These are phyloP conservation scores for Xylaria palmicola DNA, from an alignment of 495 filamentous ascomycete species.

Conservation along the genomic window DNA sequence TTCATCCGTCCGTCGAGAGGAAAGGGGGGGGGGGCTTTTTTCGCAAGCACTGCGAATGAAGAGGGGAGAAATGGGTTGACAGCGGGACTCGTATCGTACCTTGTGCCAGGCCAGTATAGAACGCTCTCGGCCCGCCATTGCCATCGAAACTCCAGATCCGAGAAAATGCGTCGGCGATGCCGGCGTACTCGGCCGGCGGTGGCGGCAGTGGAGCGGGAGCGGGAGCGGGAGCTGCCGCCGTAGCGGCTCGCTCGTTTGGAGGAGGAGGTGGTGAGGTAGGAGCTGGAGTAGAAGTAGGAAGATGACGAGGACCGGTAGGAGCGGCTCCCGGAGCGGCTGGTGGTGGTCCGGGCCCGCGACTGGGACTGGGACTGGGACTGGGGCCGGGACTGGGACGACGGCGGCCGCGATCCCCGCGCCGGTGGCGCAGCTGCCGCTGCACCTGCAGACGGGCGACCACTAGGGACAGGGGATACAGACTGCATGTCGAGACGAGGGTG, in stretches of 20 bases:
- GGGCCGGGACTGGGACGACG: background rate
- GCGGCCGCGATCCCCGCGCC: constrained; percentile 27
- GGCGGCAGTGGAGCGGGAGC: background rate
- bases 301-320: background rate
- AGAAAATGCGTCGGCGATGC: constrained; percentile 64
- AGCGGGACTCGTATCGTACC: constrained; percentile 72
- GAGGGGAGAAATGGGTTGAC: background rate
- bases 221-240: background rate
- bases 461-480: constrained; percentile 82
- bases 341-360: background rate
- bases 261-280: background rate
- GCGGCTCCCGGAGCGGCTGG: background rate
- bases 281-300: background rate
- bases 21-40: background rate
- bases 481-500: constrained; percentile 74
- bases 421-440: constrained; percentile 60
- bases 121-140: constrained; percentile 66
- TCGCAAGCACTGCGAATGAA: background rate
- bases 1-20: no score
- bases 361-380: background rate
- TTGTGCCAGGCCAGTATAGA: constrained; percentile 72
- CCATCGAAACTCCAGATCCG: constrained; percentile 74
- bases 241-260: background rate
- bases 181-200: constrained; percentile 45
- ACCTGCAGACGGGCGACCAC: constrained; percentile 83